Base-by-base conservation (phyloP, 2,329 filamentous ascomycete genomes). In the Arthrocladium fulminans region DNA sequence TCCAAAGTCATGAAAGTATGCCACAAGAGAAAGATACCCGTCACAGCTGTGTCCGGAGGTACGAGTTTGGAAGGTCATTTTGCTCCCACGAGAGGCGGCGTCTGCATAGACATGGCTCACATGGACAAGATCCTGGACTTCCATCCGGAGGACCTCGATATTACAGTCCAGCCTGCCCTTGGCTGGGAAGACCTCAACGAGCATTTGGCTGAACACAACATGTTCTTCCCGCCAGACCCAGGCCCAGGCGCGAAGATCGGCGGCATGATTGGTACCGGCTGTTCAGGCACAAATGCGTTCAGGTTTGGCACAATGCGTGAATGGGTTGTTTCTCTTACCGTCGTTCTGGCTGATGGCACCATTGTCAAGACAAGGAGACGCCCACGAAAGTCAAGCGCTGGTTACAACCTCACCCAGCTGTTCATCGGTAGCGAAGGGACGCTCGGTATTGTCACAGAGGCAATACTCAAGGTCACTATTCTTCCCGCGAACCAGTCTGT, bases 301-400 rank as follows among this genome's bases (percentile, higher is more conserved):
- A 77, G 88, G 50, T 95, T 94, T 65, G 89, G 88, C 53, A 95
- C 88, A 2, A 95, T 95, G 88, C 82, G 86, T 54, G 88, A 95
- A 63, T 95, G 88, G 88, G 89, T 95, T 10, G 70, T 94, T 19
- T 84, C 79, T 47, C 68, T 95, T 56, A 95, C 88, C 0, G 86
- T 94, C 3, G 88, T 95, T 9, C 75, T 95, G 59, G 88, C 88
- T 15, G 89, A 95, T 65, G 88, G 88, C 43, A 94, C 88, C 1
- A 68, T 95, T 45, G 83, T 96, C 68, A 90, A 89, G 73, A 96
- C 89, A 9, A 77, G 86, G 54, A 88, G 94, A 66, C 78, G 88
- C 42, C 88, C 88, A 9, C 79, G 88, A 57, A 96, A 95, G 73
- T 89, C 84, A 60, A 88, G 84, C 48, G 89, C 89, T 25, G 89